A percentile compares a stretch with the other conserved stretches of the same genome.
phyloP scores from a whole-genome alignment of 768 basidiomycete species.

The Hericium coralloides region DNA sequence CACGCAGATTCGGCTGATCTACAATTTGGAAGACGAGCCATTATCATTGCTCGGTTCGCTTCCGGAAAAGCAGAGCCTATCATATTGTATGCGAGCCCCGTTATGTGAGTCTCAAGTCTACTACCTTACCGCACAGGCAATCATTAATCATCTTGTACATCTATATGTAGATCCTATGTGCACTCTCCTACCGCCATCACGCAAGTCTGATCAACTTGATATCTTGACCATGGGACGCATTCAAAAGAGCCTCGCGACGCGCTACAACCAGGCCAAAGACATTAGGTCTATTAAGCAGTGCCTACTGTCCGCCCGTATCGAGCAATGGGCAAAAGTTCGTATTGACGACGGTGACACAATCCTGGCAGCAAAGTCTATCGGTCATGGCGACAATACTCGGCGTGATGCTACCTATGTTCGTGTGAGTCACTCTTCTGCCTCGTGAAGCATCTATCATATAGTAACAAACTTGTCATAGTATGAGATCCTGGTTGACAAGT shows the following conservation, averaged over 20 bases:
- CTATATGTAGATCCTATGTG: neutral
- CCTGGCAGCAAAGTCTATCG: neutral
- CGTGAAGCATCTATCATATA: neutral
- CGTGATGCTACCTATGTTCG: neutral
- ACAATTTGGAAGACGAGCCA: neutral
- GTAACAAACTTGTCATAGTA: neutral
- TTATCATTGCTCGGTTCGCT: no score
- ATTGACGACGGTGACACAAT: neutral
- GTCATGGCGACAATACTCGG: neutral
- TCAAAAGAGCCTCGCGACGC: neutral
- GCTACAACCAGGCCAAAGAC: neutral
- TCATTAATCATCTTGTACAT: neutral
- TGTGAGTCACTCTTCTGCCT: neutral
- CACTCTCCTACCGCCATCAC: neutral
- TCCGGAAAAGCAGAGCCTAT: no score
- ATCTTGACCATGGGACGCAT: neutral
- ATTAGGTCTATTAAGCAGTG: neutral
- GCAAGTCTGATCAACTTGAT: neutral
- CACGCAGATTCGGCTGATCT: neutral
- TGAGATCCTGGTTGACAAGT: neutral
- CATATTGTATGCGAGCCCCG: no score
- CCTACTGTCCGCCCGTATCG: neutral
- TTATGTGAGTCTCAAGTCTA: neutral
- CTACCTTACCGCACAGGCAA: neutral
- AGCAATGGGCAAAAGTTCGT: neutral